Base-by-base conservation (phyloP, 352 stramenopile species). In the Peronospora farinosa region DNA sequence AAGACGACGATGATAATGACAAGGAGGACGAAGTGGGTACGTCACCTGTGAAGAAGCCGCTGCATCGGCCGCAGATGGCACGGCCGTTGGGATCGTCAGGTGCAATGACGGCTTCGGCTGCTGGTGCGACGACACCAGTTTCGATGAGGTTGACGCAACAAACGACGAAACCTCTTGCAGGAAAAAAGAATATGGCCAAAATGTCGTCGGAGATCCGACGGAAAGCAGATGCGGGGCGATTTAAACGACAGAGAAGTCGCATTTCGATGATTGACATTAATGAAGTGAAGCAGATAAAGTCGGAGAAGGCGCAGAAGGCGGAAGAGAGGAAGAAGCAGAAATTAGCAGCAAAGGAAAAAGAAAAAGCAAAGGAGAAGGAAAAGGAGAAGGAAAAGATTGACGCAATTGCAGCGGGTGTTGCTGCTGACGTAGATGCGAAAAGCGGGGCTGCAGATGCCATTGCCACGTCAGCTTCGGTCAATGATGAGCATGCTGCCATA, bases 241-340 rank as follows among this genome's bases (percentile, higher is more conserved):
- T 92, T 47, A 92, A 92, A 64, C 69, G 82, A 30, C 78, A 92
- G 53, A 70, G 82, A 7, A 91, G 69, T 40, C 82, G 82, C 27
- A 92, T 92, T 41, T 92, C 82, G 4, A 87, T 92, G 77, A 92
- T 92, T 51, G 82, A 92, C 48, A 74, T 92, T 27, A 84, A 92
- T 16, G 82, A 92, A 45, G 78, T 92, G 6, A 92, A 92, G 61
- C 82, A 92, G 61, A 92, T 92, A 44, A 79, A 91, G 47, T 80
- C 73, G 13, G 82, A 92, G 43, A 92, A 92, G 48, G 82, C 78
- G 12, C 78, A 82, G 35, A 89, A 89, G 44, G 82, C 82, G 1
- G 82, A 92, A 52, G 82, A 91, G 33, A 69, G 77, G 19, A 92
- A 92, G 60, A 79, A 82, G 37, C 76, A 85, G 40, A 86, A 85